Evolutionary conservation across 768 basidiomycete species (phyloP).

Genomic region (Antrodiella citrinella): DNA sequence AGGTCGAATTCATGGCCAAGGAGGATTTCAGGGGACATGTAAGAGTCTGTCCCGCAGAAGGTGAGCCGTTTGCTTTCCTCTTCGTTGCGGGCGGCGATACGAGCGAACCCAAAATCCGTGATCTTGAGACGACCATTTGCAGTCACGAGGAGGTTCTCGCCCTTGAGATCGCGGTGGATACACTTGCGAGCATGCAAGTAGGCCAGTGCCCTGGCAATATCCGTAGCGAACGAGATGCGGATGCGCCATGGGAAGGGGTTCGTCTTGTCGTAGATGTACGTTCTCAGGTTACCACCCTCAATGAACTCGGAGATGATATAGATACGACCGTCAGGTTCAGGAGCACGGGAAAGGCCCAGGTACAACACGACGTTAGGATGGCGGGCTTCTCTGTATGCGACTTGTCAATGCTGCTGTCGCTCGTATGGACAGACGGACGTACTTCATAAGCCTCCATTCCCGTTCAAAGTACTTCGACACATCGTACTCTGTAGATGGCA

Average conservation of each 20-base stretch:
- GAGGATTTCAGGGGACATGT: conserved; percentile 96
- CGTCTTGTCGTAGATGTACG: conserved; percentile 80
- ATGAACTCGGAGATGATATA: conserved; percentile 96
- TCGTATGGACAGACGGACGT: conserved; percentile 12
- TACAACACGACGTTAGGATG: conserved; percentile 93
- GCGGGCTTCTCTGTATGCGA: conserved; percentile 55
- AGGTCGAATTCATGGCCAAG: conserved; percentile 89
- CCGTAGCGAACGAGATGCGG: conserved; percentile 89
- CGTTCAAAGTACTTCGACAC: conserved; percentile 96
- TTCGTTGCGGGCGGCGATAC: conserved; percentile 87
- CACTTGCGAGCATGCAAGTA: conserved; percentile 93
- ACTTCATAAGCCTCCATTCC: conserved; percentile 98
- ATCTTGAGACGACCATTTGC: conserved; percentile 92
- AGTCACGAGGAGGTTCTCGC: conserved; percentile 95
- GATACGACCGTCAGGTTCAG: conserved; percentile 72
- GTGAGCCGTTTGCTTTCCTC: conserved; percentile 84
- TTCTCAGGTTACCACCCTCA: conserved; percentile 83
- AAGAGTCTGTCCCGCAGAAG: conserved; percentile 85
- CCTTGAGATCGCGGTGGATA: conserved; percentile 89
- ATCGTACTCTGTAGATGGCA: conserved; percentile 87
- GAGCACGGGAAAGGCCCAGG: conserved; percentile 80
- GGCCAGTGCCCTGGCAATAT: conserved; percentile 90
- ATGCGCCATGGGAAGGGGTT: conserved; percentile 91
- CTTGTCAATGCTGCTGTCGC: conserved; percentile 5
- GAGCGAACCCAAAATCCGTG: conserved; percentile 97